These are phyloP conservation scores for Pseudocercospora pini-densiflorae DNA, from an alignment of 2,329 filamentous ascomycete genomes.

Conservation along the genomic window DNA sequence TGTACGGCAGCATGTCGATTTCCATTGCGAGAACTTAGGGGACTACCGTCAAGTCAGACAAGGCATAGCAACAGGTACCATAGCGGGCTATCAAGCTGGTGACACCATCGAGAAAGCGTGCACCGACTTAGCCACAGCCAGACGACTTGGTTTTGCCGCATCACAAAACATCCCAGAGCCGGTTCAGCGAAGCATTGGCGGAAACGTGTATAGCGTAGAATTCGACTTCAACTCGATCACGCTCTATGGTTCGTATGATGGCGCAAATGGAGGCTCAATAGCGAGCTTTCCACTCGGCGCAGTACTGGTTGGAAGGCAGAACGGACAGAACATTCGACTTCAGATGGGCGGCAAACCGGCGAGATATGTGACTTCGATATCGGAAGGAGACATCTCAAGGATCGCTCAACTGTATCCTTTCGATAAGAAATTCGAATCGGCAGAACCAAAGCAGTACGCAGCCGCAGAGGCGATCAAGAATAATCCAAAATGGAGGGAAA, in stretches of 20 bases:
- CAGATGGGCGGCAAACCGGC: neutral
- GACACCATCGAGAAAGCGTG: constrained; percentile 2
- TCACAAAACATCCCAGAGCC: neutral
- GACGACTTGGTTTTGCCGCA: neutral
- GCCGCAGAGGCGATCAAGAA: neutral
- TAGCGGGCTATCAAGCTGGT: neutral
- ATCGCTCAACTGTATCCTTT: neutral
- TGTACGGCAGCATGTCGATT: neutral
- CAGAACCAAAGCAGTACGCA: neutral
- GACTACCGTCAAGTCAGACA: neutral
- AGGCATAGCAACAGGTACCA: neutral
- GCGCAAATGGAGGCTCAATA: neutral
- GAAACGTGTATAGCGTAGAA: neutral
- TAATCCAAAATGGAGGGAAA: neutral
- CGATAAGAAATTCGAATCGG: neutral
- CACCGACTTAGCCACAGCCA: neutral
- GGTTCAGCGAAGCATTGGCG: neutral
- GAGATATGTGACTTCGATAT: neutral
- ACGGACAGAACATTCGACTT: neutral
- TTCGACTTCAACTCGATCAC: constrained; percentile 2
- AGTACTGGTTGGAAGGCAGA: neutral
- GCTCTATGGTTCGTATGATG: neutral
- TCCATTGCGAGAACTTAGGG: neutral
- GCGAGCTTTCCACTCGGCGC: neutral
- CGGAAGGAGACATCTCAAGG: neutral